phyloP scores from a whole-genome alignment of 805 yeast genomes.

The Saccharomycopsis sp. region DNA sequence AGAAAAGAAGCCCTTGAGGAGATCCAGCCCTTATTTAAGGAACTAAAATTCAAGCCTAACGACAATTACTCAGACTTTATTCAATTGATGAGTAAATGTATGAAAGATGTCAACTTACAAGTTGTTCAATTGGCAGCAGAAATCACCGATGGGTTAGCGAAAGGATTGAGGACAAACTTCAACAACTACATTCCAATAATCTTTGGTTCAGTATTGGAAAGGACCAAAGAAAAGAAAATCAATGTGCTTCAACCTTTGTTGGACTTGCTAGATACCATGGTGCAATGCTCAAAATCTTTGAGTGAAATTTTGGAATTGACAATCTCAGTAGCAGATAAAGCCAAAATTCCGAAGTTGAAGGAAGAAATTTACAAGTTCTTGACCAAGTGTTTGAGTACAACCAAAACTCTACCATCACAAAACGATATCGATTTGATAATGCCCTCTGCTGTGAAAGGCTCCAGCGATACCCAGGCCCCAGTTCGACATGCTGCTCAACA shows the following conservation, averaged over 20 bases:
- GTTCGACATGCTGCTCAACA: slow-evolving; percentile 72
- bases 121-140: slow-evolving; percentile 76
- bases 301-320: slow-evolving; percentile 41
- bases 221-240: slow-evolving; percentile 82
- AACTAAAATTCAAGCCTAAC: slow-evolving; percentile 42
- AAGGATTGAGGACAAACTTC: slow-evolving; percentile 54
- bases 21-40: slow-evolving; percentile 39
- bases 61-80: slow-evolving; percentile 62
- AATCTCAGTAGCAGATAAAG: slow-evolving; percentile 34
- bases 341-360: slow-evolving; percentile 78
- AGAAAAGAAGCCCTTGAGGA: slow-evolving; percentile 79
- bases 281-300: slow-evolving; percentile 36
- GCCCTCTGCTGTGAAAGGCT: slow-evolving; percentile 48
- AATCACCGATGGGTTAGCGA: slow-evolving; percentile 50
- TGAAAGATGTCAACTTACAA: slow-evolving; percentile 84
- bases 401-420: slow-evolving; percentile 40
- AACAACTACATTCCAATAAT: slow-evolving; percentile 44
- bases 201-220: slow-evolving; percentile 58
- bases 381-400: slow-evolving; percentile 48
- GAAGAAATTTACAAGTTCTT: slow-evolving; percentile 61
- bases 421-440: slow-evolving; percentile 50
- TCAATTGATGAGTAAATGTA: slow-evolving; percentile 55
- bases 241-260: slow-evolving; percentile 66
- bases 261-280: slow-evolving; percentile 56
- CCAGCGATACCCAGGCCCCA: slow-evolving; percentile 77